Base-by-base conservation (phyloP, 352 stramenopile species). In the Globisporangium spinosum region DNA sequence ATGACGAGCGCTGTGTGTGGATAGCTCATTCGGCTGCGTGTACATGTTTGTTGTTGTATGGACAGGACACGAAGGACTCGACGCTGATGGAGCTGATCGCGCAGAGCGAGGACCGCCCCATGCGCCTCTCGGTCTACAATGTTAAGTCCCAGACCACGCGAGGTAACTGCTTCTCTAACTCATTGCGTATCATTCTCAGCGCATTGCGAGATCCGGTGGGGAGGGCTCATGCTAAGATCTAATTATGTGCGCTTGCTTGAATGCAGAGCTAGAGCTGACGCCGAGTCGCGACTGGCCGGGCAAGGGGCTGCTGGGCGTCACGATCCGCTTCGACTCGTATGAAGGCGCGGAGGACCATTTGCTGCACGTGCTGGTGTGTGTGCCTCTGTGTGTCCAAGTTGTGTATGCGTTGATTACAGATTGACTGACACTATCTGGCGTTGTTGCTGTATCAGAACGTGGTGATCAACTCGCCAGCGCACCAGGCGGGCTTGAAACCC, bases 321-420 rank as follows among this genome's bases (percentile, higher is more conserved):
- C 97, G 17, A 99, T 99, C 68, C 93, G 96, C 53, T 97, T 99
- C 62, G 97, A 99, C 77, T 97, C 96, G 69, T 98, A 98, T 77
- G 84, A 98, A 66, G 86, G 95, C 25, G 95, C 96, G 0, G 97
- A 99, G 45, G 96, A 99, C 67, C 84, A 98, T 43, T 75, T 99
- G 54, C 86, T 99, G 38, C 91, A 98, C 43, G 93, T 99, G 43
- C 78, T 99, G 29, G 86, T 91, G 74, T 29, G 75, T 76, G 9
- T 23, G 27, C 17, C 34, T 32, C 10, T 53, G 25, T 60, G 13
- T 59, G 32, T 35, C 17, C 17, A 53, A 5, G 3, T 17, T 55
- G n/a, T 38, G 59, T 5, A 47, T 55, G 5, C 62, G 12, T 62
- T 27, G 34, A 8, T 58, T 71, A 27, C 23, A 56, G 2, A 29